Percentiles rank a stretch among this genome's conserved stretches.
phyloP scores from a whole-genome alignment of 2,329 filamentous ascomycete species.

The Trichoderma koningii region DNA sequence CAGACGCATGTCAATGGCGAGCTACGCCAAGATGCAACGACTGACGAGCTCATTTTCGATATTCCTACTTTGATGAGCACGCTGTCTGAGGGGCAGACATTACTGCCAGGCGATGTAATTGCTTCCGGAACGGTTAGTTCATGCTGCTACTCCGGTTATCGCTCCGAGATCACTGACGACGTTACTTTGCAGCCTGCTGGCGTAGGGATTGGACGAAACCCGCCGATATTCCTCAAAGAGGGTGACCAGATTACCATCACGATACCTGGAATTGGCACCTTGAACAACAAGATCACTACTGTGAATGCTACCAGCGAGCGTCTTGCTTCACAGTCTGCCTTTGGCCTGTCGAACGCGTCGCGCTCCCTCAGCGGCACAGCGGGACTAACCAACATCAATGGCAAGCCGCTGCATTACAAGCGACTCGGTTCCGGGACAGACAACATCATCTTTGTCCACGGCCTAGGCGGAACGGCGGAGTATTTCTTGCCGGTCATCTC shows the following conservation, averaged over 20 bases:
- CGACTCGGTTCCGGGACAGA: background rate
- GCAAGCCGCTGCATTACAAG: constrained; percentile 12
- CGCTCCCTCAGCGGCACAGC: constrained; percentile 14
- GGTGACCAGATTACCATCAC: constrained; percentile 8
- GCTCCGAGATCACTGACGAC: background rate
- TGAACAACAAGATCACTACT: constrained; percentile 1
- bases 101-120: constrained; percentile 18
- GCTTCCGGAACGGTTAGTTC: constrained; percentile 17
- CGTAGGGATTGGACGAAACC: constrained; percentile 12
- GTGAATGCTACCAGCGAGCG: background rate
- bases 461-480: background rate
- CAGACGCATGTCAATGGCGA: constrained; percentile 22
- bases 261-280: constrained; percentile 7
- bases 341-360: background rate
- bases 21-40: constrained; percentile 18
- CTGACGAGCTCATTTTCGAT: constrained; percentile 17
- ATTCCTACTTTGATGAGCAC: constrained; percentile 17
- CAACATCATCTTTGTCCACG: background rate
- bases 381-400: constrained; percentile 5
- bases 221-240: background rate
- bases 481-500: background rate
- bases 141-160: background rate
- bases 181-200: constrained; percentile 9
- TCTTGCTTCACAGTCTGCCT: constrained; percentile 9
- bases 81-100: constrained; percentile 8